phyloP scores from a whole-genome alignment of 2,329 filamentous ascomycete species.

The Aureobasidium uvarum region DNA sequence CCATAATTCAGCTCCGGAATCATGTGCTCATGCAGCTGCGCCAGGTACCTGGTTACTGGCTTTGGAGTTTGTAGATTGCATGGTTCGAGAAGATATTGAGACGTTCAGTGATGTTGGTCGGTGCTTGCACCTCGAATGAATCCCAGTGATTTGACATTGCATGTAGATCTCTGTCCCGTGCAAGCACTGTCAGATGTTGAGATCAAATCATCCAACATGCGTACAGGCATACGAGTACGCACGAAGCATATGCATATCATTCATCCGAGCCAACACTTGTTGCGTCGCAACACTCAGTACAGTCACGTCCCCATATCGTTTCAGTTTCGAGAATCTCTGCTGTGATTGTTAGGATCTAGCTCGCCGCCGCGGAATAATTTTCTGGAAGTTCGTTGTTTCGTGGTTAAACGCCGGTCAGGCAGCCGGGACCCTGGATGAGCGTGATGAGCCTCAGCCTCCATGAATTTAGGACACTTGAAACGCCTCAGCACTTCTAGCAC shows the following conservation, averaged over 20 bases:
- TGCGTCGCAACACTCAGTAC: neutral
- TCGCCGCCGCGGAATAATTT: neutral
- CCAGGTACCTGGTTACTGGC: slow-evolving; percentile 21
- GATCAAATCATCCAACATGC: neutral
- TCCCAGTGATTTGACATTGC: slow-evolving; percentile 4
- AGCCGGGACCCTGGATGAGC: slow-evolving; percentile 2
- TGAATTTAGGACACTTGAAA: neutral
- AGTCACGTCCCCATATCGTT: neutral
- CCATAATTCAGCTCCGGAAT: neutral
- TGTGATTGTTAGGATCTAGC: neutral
- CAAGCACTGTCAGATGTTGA: neutral
- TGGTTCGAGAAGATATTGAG: neutral
- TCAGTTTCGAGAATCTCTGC: neutral
- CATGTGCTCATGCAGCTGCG: slow-evolving; percentile 5
- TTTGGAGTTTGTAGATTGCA: neutral
- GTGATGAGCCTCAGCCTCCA: neutral
- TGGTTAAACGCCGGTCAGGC: slow-evolving; percentile 7
- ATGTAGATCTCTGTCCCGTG: slow-evolving; percentile 6
- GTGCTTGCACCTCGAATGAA: neutral
- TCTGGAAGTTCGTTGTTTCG: neutral
- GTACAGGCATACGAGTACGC: neutral
- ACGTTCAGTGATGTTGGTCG: neutral
- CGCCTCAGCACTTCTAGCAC: neutral
- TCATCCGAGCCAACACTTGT: neutral
- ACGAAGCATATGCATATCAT: neutral